Evolutionary conservation across 108 stramenopile genomes (phyloP), one percentile per base, ranked within the genome.

Genomic region (Cyclotella choctawhatcheeana): DNA sequence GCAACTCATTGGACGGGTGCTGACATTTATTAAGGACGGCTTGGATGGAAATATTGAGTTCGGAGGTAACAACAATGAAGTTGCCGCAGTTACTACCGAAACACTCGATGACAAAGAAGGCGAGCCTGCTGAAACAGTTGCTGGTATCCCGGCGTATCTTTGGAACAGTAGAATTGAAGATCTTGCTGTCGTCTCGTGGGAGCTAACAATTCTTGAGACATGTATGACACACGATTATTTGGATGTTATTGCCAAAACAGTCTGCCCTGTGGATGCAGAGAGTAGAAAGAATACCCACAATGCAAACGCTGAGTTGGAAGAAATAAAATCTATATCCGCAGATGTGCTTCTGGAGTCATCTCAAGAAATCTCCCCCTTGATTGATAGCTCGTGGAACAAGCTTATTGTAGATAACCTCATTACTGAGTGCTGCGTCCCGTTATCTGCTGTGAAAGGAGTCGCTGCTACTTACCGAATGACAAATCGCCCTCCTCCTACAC

Each of bases 401-500:
- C 62, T 89, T n/a, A 88, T 95, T 68, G 91, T 93, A 6, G 71
- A 86, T 10, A 68, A 88, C 59, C 40, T 95, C 16, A 91, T 84
- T 3, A 61, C 76, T 47, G 86, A 89, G 67, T 95, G 94, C 64
- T 87, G 81, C 22, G 71, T 71, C 32, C 91, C 91, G 18, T 70
- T 95, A 33, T 84, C 87, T 5, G 91, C 91, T 27, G 94, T 95
- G 22, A 95, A 95, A 68, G 94, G 94, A 16, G 94, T 95, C n/a
- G 94, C 91, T 17, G 94, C 91, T 7, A 95, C 91, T 10, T 95
- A 95, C 59, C 86, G 94, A 14, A 95, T 95, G 94, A 95, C 94
- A 5, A 95, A 93, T 67, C 90, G 94, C 27, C 94, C 94, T 20
- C 88, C 91, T 31, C 94, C 94, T 6, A 89, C 86, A 21, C 59